Evolutionary conservation across 169 alveolate species (phyloP), one percentile per base, ranked within the genome.

Genomic region (Toxoplasma gondii): DNA sequence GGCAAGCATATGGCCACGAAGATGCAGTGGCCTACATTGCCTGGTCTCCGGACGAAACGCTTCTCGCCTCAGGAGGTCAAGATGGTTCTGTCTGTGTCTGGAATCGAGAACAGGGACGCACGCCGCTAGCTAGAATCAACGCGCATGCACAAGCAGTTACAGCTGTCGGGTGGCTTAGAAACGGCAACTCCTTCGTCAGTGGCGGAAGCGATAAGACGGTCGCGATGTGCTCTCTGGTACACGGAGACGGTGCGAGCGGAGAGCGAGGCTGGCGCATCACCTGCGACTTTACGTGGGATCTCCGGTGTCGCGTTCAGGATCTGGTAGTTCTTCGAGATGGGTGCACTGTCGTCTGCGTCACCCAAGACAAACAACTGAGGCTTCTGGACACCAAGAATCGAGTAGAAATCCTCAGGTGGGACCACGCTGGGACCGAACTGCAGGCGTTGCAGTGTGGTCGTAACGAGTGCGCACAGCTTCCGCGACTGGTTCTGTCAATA

Each of bases 141-240:
- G 45, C 45, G 45, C 84, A 74, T 44, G 39, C 84, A 34, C 84
- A 74, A 38, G 84, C 84, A n/a, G 84, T 74, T 22, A 74, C 84
- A 24, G 84, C 84, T 19, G 84, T 74, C 31, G 84, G 84, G 44
- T 74, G 84, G 84, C 84, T 74, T 24, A n/a, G 44, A 22, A 29
- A 19, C 44, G 44, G 49, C 45, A 74, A n/a, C 84, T 12, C 45
- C 44, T 34, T 74, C 27, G 45, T 74, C 44, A 74, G 84, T 34
- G 84, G 49, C n/a, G 84, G 84, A n/a, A 74, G 44, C 84, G 84
- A 74, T 38, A 74, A 74, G 44, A 74, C 27, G 44, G 84, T 74
- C 49, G 45, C 45, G 39, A 24, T 74, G 24, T 74, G 49, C 34
- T 74, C 84, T 19, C 44, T 74, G 39, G 49, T 34, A 4, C 31